Evolutionary conservation across 169 alveolate genomes (phyloP), one percentile per base, ranked within the genome.

Genomic region (Plasmodium sp.): DNA sequence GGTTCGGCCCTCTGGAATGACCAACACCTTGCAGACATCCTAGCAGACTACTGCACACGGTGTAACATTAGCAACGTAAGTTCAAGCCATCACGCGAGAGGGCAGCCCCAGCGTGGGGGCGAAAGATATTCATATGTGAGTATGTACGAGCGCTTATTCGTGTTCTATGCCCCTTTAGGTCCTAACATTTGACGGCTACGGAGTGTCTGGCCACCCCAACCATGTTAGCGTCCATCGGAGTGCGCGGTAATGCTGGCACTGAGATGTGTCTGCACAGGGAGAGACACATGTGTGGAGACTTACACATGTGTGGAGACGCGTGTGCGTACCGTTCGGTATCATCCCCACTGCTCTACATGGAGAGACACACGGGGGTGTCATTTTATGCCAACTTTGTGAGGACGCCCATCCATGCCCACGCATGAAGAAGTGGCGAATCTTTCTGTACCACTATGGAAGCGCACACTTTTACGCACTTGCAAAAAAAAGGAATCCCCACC

Each of bases 201-300:
- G 97, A 2, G 97, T 92, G 43, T 96, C 97, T 5, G 96, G 95
- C 14, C 97, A 96, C 67, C 97, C 97, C 22, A 96, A 96, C 79
- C 97, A 96, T 85, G 91, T 84, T 45, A 84, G 96, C 62, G 43
- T 74, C 33, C 92, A 92, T 43, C 31, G 93, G 12, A 85, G 97
- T 27, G 95, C 74, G 27, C 84, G 92, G 93, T 85, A 85, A 74
- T 83, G 39, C 12, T 33, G 62, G 3, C 58, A 36, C 18, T 34
- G 43, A 48, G 14, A n/a, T 6, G 22, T 12, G 7, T 27, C 18
- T 45, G 16, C 43, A 48, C 27, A 22, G 27, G 27, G 27, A 22
- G 27, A 22, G 27, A 22, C 27, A 22, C 43, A 6, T 4, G 34
- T 79, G 5, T 79, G 43, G n/a, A 18, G 31, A 36, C 31, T n/a